A percentile compares a stretch with the other conserved stretches of the same genome.
Evolutionary conservation across 140 eudicot species (phyloP).

Genomic region (Flaveria floridana): DNA sequence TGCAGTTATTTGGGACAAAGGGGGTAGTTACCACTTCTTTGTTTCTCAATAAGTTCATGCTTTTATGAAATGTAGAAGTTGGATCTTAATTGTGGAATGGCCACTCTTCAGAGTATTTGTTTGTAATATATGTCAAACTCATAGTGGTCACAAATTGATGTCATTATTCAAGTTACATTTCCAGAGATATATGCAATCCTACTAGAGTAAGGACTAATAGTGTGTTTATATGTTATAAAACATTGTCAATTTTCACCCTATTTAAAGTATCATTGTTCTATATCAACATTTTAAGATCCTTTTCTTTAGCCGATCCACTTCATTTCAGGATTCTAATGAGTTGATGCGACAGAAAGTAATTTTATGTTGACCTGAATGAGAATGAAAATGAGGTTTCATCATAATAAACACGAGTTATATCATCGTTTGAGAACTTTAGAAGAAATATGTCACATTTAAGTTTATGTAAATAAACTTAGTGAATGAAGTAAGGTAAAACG

Average conservation of each 20-base stretch:
- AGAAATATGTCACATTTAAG: background rate
- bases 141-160: background rate
- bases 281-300: background rate
- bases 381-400: background rate
- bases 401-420: background rate
- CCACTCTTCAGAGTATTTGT: background rate
- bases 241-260: background rate
- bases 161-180: background rate
- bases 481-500: background rate
- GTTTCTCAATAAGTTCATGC: background rate
- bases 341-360: background rate
- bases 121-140: background rate
- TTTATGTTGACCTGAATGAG: background rate
- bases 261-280: background rate
- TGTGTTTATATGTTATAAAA: background rate
- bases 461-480: background rate
- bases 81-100: background rate
- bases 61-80: background rate
- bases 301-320: background rate
- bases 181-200: background rate
- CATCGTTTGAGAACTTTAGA: background rate
- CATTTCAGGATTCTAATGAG: background rate
- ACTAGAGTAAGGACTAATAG: background rate
- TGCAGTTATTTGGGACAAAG: background rate
- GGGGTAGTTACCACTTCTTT: background rate